phyloP scores from a whole-genome alignment of 768 basidiomycete genomes.

The Rhizopogon vulgaris region DNA sequence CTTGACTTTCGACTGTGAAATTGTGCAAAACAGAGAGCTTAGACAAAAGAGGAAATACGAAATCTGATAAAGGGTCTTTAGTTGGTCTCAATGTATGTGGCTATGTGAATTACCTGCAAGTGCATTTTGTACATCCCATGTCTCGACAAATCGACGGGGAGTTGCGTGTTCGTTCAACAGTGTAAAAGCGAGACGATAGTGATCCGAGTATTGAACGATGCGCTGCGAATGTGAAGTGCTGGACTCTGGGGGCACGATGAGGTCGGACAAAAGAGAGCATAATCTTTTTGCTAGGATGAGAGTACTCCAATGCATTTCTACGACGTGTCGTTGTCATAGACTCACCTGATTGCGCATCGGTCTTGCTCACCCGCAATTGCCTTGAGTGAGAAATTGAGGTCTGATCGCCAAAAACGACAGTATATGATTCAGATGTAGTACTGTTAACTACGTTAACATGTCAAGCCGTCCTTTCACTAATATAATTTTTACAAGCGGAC shows the following conservation, averaged over 20 bases:
- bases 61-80: constrained; percentile 38
- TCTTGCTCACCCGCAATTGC: constrained; percentile 14
- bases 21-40: constrained; percentile 70
- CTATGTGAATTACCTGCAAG: constrained; percentile 48
- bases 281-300: constrained; percentile 32
- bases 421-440: constrained; percentile 12
- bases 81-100: constrained; percentile 13
- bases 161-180: constrained; percentile 87
- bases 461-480: constrained; percentile 5
- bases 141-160: constrained; percentile 46
- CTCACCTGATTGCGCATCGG: constrained; percentile 23
- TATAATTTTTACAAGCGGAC: constrained; percentile 10
- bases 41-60: constrained; percentile 60
- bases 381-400: constrained; percentile 18
- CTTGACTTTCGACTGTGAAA: constrained; percentile 91
- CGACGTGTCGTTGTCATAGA: constrained; percentile 6
- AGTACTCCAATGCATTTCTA: constrained; percentile 4
- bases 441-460: constrained; percentile 9
- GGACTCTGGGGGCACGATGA: constrained; percentile 36
- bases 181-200: constrained; percentile 86
- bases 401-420: constrained; percentile 16
- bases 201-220: constrained; percentile 70
- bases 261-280: constrained; percentile 28
- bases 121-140: constrained; percentile 71
- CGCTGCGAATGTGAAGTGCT: constrained; percentile 45